Percentiles rank a stretch among this genome's conserved stretches.
Conservation (phyloP, 148 eudicot species). For the Rhododendron simsii region DNA sequence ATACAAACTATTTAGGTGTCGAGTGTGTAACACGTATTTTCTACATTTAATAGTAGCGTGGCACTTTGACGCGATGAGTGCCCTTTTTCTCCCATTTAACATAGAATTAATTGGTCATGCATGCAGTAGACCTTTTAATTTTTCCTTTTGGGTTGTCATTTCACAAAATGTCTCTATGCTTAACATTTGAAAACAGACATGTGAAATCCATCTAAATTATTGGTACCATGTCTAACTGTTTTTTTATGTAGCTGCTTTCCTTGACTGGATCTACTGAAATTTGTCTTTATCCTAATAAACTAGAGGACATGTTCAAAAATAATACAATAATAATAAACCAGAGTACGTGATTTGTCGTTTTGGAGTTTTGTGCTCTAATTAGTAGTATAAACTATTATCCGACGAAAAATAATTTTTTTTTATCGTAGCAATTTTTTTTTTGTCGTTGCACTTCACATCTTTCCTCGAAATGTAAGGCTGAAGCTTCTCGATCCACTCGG, state of each 20-base stretch:
- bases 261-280: neutral
- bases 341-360: neutral
- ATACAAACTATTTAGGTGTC: neutral
- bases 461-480: too few relatives aligned
- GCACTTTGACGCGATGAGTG: neutral
- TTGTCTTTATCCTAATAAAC: neutral
- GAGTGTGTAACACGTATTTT: neutral
- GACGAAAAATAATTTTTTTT: neutral
- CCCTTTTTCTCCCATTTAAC: neutral
- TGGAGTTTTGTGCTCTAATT: neutral
- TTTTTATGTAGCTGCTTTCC: conserved; percentile 1
- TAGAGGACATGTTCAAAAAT: neutral
- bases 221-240: neutral
- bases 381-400: neutral
- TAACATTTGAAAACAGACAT: conserved; percentile 3
- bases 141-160: neutral
- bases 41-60: neutral
- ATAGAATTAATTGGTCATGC: neutral
- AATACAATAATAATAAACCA: neutral
- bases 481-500: too few relatives aligned
- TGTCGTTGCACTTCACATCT: too few relatives aligned
- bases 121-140: neutral
- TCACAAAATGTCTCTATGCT: neutral
- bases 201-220: conserved; percentile 6
- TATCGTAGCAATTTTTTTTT: too few relatives aligned